Conservation (phyloP, 208 protist species). For the Trypanosomatidae sp. region DNA sequence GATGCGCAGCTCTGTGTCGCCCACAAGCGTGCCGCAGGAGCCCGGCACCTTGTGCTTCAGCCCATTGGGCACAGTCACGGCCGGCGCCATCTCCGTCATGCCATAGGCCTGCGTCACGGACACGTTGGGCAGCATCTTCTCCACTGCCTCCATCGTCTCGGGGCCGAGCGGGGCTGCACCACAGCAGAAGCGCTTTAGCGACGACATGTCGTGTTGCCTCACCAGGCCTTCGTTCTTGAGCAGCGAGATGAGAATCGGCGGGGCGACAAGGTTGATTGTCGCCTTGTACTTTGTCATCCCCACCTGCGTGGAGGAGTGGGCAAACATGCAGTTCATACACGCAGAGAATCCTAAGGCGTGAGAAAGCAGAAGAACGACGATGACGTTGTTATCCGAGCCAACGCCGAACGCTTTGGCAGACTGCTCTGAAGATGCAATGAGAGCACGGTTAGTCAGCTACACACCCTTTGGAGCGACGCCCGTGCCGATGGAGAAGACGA, state of each 20-base stretch:
- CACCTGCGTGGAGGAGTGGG: conserved; percentile 28
- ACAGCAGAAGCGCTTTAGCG: conserved; percentile 30
- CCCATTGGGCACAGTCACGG: conserved; percentile 15
- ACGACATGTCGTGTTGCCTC: conserved; percentile 33
- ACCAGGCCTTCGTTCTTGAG: conserved; percentile 54
- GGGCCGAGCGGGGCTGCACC: conserved; percentile 63
- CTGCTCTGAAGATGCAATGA: conserved; percentile 38
- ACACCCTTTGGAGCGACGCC: conserved; percentile 54
- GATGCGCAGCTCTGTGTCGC: conserved; percentile 44
- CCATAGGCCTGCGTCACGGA: conserved; percentile 69
- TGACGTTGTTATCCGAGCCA: conserved; percentile 19
- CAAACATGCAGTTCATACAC: conserved; percentile 34
- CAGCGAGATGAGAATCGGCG: conserved; percentile 70
- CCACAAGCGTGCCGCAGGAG: conserved; percentile 21
- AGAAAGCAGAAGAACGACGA: conserved; percentile 75
- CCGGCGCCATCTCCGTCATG: conserved; percentile 78
- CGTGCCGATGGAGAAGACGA: conserved; percentile 50
- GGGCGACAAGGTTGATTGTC: conserved; percentile 60
- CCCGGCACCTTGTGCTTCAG: conserved; percentile 5
- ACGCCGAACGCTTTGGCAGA: not conserved
- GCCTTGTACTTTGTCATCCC: conserved; percentile 53
- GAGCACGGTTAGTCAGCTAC: conserved; percentile 42
- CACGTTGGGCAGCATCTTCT: conserved; percentile 20
- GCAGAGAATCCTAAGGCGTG: conserved; percentile 84
- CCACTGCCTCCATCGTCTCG: conserved; percentile 30